phyloP scores from a whole-genome alignment of 1,284 basidiomycete species.

The Cryptococcus sp. region DNA sequence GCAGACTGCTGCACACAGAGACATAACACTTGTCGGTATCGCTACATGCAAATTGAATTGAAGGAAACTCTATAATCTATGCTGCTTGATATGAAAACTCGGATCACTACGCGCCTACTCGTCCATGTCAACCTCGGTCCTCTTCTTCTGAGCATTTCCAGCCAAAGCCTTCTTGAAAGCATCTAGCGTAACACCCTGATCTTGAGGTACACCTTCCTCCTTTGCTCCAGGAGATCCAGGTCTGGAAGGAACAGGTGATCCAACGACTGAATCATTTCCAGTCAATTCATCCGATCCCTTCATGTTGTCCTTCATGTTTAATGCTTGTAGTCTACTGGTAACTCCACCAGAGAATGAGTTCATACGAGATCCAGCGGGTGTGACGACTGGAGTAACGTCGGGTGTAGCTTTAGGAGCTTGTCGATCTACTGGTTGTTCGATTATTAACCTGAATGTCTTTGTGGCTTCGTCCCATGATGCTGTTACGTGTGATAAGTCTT shows the following conservation, averaged over 20 bases:
- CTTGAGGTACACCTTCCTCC: conserved; percentile 18
- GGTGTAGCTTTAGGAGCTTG: conserved; percentile 41
- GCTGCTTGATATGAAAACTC: background rate
- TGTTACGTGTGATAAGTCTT: conserved; percentile 45
- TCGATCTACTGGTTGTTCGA: conserved; percentile 47
- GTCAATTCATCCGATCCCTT: conserved; percentile 41
- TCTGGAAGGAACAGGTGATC: conserved; percentile 34
- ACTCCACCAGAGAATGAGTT: conserved; percentile 37
- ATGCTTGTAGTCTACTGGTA: background rate
- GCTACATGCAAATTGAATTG: background rate
- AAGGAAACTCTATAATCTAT: conserved; percentile 1
- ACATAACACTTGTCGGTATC: background rate
- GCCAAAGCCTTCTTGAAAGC: conserved; percentile 46
- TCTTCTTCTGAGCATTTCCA: conserved; percentile 35
- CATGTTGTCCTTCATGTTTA: conserved; percentile 3
- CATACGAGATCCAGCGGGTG: conserved; percentile 43
- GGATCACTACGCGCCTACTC: conserved; percentile 7
- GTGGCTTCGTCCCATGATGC: conserved; percentile 41
- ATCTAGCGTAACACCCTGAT: conserved; percentile 40
- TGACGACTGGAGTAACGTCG: conserved; percentile 46
- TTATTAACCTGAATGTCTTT: conserved; percentile 43
- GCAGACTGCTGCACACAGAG: too few relatives aligned
- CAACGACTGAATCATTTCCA: conserved; percentile 47
- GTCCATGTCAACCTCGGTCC: conserved; percentile 13
- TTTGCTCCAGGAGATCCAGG: conserved; percentile 35